Conservation (phyloP, 148 eudicot species). For the Spergularia bocconei region DNA sequence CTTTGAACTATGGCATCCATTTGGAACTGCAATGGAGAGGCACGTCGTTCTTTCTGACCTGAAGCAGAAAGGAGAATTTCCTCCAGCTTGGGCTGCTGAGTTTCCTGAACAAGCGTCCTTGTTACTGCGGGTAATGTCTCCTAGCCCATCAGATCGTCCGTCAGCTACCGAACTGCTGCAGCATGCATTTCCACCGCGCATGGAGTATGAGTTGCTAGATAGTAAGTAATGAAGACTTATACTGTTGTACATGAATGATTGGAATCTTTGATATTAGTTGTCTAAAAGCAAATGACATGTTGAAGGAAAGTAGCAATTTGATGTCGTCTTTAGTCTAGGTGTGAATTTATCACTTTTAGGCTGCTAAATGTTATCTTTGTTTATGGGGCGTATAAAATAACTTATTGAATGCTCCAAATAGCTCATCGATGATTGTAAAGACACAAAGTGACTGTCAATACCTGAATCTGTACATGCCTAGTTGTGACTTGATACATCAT, state of each 20-base stretch:
- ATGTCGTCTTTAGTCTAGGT: neutral
- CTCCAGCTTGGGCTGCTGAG: constrained; percentile 71
- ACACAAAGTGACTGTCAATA: neutral
- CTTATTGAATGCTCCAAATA: neutral
- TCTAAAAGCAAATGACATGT: neutral
- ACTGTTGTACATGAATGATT: neutral
- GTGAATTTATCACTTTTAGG: neutral
- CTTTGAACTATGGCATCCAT: constrained; percentile 95
- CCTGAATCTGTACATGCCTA: neutral
- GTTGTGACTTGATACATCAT: neutral
- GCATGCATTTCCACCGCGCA: constrained; percentile 89
- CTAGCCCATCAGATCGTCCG: constrained; percentile 92
- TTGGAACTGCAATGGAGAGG: constrained; percentile 95
- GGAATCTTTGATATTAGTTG: neutral
- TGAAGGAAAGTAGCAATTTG: neutral
- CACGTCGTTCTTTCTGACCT: constrained; percentile 80
- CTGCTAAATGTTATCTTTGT: neutral
- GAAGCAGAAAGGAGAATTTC: constrained; percentile 74
- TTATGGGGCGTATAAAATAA: neutral
- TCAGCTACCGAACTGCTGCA: constrained; percentile 86
- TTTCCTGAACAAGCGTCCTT: constrained; percentile 88
- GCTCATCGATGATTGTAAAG: neutral
- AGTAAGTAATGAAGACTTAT: constrained; percentile 49
- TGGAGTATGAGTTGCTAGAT: constrained; percentile 85
- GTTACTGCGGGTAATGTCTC: constrained; percentile 60